Conservation (phyloP, 768 basidiomycete species). For the Phylloporus arenicola region DNA sequence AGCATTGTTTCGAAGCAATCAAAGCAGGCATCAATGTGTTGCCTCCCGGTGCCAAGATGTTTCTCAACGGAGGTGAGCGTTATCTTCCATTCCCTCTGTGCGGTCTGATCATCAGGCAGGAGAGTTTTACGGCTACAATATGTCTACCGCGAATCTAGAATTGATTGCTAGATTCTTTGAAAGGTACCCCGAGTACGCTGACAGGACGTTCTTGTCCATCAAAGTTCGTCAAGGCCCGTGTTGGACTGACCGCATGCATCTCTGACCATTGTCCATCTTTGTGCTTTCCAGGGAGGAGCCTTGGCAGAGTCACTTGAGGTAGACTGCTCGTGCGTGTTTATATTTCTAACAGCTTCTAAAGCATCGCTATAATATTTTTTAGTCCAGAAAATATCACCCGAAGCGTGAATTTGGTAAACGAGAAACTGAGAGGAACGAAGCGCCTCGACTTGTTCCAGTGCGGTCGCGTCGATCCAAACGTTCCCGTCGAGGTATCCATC, state of each 20-base stretch:
- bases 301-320: slow-evolving; percentile 30
- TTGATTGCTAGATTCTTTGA: slow-evolving; percentile 46
- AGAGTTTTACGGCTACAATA: slow-evolving; percentile 52
- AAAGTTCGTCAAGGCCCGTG: slow-evolving; percentile 17
- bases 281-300: slow-evolving; percentile 26
- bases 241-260: background rate
- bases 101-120: slow-evolving; percentile 26
- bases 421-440: slow-evolving; percentile 45
- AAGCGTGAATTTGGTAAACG: slow-evolving; percentile 42
- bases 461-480: slow-evolving; percentile 27
- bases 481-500: slow-evolving; percentile 44
- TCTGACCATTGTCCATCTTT: background rate
- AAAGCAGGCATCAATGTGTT: slow-evolving; percentile 38
- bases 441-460: slow-evolving; percentile 57
- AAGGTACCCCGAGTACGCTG: slow-evolving; percentile 33
- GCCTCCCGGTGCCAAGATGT: slow-evolving; percentile 41
- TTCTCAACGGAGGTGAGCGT: slow-evolving; percentile 45
- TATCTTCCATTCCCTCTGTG: background rate
- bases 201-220: slow-evolving; percentile 34
- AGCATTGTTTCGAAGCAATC: slow-evolving; percentile 41
- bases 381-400: slow-evolving; percentile 39
- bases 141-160: slow-evolving; percentile 41
- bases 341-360: too few species aligned
- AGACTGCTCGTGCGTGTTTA: slow-evolving; percentile 29
- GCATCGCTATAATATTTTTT: background rate